Evolutionary conservation across 2,329 filamentous ascomycete species (phyloP).

Genomic region (Exophiala xenobiotica): DNA sequence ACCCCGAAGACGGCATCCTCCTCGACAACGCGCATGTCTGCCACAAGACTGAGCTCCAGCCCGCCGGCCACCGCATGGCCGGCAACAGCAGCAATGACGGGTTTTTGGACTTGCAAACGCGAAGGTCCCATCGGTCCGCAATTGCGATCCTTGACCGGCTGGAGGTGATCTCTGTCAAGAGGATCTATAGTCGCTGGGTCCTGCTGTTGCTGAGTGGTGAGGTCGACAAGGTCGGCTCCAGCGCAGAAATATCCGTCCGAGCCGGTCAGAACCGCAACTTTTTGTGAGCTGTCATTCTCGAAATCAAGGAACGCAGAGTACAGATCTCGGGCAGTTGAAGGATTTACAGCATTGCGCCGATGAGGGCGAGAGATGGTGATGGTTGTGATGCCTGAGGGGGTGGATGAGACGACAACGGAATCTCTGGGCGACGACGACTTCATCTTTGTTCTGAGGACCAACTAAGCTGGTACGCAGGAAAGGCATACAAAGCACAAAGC

Average conservation of each 20-base stretch:
- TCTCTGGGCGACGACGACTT: too few species aligned
- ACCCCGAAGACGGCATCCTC: conserved; percentile 56
- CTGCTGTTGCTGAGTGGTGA: conserved; percentile 41
- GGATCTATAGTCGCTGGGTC: conserved; percentile 18
- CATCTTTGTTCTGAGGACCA: too few species aligned
- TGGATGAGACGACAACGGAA: conserved; percentile 9
- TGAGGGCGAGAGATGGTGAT: conserved; percentile 55
- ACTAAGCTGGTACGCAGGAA: too few species aligned
- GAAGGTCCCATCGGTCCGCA: conserved; percentile 55
- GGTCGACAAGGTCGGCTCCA: conserved; percentile 48
- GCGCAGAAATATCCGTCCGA: conserved; percentile 53
- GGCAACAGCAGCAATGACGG: conserved; percentile 52
- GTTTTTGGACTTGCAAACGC: conserved; percentile 51
- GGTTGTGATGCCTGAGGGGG: conserved; percentile 49
- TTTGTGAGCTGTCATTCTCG: conserved; percentile 51
- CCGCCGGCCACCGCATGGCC: conserved; percentile 57
- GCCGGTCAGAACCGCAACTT: conserved; percentile 54
- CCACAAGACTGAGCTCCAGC: conserved; percentile 54
- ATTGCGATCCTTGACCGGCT: conserved; percentile 39
- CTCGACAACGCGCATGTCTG: conserved; percentile 55
- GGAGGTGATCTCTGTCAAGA: conserved; percentile 24
- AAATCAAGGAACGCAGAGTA: conserved; percentile 51
- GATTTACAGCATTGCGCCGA: conserved; percentile 55
- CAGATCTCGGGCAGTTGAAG: conserved; percentile 49
- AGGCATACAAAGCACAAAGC: too few species aligned